phyloP scores from a whole-genome alignment of 164 flowering plant species.

The Tetracentron sinense region DNA sequence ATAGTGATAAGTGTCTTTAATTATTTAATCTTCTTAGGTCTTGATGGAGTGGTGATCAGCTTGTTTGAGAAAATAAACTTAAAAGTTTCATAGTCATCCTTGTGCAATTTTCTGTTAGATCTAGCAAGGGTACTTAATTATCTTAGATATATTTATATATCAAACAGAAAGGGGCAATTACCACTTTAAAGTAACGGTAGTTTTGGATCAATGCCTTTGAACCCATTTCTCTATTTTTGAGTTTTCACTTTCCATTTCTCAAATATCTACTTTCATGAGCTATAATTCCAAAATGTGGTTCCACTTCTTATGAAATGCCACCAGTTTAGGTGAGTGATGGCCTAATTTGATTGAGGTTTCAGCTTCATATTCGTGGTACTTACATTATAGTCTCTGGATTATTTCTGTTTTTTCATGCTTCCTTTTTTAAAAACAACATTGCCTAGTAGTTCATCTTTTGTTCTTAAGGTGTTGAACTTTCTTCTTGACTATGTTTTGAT shows the following conservation, averaged over 20 bases:
- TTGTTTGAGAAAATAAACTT: constrained; percentile 13
- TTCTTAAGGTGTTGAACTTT: no score
- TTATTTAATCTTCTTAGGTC: constrained; percentile 17
- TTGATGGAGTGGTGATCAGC: constrained; percentile 15
- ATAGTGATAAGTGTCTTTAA: constrained; percentile 21
- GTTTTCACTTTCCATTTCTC: neutral
- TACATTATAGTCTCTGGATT: neutral
- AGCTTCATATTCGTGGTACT: constrained; percentile 2
- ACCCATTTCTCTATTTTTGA: neutral
- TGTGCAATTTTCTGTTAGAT: constrained; percentile 6
- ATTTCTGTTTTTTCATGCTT: neutral
- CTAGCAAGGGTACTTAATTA: neutral
- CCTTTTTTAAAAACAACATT: neutral
- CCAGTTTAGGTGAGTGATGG: neutral
- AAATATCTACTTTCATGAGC: neutral
- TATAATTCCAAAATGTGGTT: neutral
- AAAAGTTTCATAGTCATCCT: neutral
- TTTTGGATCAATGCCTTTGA: neutral
- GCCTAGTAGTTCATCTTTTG: neutral
- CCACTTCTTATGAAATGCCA: no score
- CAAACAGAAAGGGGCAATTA: neutral
- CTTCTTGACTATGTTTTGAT: neutral
- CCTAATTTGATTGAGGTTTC: neutral
- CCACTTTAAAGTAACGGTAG: neutral
- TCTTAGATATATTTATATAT: constrained; percentile 1